Conservation (phyloP, 2,329 filamentous ascomycete genomes). For the Aspergillus ochraceus region DNA sequence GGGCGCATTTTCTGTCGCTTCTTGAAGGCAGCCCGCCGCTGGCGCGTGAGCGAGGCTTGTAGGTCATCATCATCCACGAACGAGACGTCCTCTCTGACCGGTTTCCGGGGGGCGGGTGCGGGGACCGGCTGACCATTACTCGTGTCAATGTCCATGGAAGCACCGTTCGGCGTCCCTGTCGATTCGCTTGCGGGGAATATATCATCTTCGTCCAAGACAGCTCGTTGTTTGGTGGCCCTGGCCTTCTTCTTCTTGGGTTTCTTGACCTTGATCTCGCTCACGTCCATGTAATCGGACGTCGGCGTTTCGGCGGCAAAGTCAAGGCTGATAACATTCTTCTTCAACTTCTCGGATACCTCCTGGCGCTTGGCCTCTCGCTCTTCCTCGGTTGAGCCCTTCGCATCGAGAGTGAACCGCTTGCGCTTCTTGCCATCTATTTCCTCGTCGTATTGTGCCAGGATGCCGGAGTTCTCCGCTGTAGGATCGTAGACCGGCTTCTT, state of each 20-base stretch:
- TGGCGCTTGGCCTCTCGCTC: conserved; percentile 57
- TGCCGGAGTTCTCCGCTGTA: conserved; percentile 65
- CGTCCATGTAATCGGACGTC: conserved; percentile 83
- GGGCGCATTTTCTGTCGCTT: conserved; percentile 85
- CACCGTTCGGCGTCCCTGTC: conserved; percentile 39
- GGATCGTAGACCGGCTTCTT: conserved; percentile 88
- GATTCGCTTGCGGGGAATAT: conserved; percentile 44
- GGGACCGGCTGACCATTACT: conserved; percentile 40
- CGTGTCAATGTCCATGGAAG: conserved; percentile 75
- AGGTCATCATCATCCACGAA: conserved; percentile 92
- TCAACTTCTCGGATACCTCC: conserved; percentile 59
- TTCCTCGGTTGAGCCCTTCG: conserved; percentile 68
- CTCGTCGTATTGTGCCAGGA: conserved; percentile 92
- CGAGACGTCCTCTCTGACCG: conserved; percentile 63
- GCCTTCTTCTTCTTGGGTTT: conserved; percentile 87
- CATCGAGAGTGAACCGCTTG: conserved; percentile 85
- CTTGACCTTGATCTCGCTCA: conserved; percentile 85
- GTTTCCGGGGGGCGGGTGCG: conserved; percentile 56
- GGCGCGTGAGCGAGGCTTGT: conserved; percentile 79
- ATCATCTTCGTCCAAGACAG: conserved; percentile 59
- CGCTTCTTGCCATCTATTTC: conserved; percentile 88
- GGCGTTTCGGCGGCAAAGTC: conserved; percentile 67
- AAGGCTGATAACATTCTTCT: conserved; percentile 71
- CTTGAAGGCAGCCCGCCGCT: conserved; percentile 80
- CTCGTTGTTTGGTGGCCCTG: conserved; percentile 71